phyloP scores from a whole-genome alignment of 2,329 filamentous ascomycete species.

The Passalora sequoiae region DNA sequence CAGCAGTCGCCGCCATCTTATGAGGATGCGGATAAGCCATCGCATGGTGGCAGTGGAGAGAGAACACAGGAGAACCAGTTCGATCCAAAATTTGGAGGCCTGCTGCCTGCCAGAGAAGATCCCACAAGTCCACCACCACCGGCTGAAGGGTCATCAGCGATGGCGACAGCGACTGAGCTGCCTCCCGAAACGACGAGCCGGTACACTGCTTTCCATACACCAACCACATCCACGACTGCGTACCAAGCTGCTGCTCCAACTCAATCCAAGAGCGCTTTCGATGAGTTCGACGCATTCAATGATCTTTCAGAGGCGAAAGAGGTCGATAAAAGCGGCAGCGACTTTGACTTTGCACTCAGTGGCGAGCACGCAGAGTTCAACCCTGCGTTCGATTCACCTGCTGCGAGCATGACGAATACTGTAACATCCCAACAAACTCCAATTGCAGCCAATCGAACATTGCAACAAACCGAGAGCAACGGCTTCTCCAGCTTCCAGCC shows the following conservation, averaged over 20 bases:
- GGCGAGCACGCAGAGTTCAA: conserved; percentile 67
- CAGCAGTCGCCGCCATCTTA: conserved; percentile 57
- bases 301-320: conserved; percentile 81
- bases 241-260: conserved; percentile 21
- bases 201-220: conserved; percentile 13
- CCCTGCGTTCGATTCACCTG: conserved; percentile 68
- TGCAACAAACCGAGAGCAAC: conserved; percentile 19
- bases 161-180: conserved; percentile 12
- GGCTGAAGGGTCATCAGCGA: conserved; percentile 7
- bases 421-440: conserved; percentile 41
- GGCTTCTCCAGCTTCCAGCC: conserved; percentile 28
- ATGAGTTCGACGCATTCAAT: conserved; percentile 75
- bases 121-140: conserved; percentile 35
- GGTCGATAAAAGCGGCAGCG: conserved; percentile 65
- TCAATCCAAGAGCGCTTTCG: conserved; percentile 53
- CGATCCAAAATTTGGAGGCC: conserved; percentile 51
- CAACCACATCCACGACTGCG: conserved; percentile 8
- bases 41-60: conserved; percentile 32
- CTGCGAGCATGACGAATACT: conserved; percentile 45
- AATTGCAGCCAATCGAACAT: conserved; percentile 24
- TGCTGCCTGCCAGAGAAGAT: conserved; percentile 52
- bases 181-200: conserved; percentile 8
- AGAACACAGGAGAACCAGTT: conserved; percentile 37
- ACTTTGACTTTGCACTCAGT: conserved; percentile 63
- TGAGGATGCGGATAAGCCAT: conserved; percentile 39